Evolutionary conservation across 371 early-diverging fungal genomes (phyloP).

Genomic region (Mortierella sp.): DNA sequence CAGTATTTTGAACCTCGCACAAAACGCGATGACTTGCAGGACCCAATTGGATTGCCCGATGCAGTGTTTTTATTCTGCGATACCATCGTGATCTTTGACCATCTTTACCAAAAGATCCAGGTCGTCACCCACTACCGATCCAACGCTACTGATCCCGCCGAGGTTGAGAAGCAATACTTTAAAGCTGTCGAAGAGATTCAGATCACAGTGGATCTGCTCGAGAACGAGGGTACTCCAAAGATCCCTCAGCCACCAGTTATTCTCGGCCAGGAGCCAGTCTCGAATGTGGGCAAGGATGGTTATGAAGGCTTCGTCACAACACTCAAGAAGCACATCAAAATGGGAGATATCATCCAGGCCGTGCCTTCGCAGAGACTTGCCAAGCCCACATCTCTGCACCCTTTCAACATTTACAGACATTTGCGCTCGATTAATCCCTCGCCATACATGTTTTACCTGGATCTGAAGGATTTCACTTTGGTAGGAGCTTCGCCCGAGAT

Average conservation of each 20-base stretch:
- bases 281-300: slow-evolving; percentile 92
- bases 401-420: slow-evolving; percentile 97
- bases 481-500: slow-evolving; percentile 99
- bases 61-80: slow-evolving; percentile 94
- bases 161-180: slow-evolving; percentile 72
- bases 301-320: slow-evolving; percentile 89
- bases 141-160: slow-evolving; percentile 66
- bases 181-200: slow-evolving; percentile 74
- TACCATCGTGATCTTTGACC: slow-evolving; percentile 94
- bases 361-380: slow-evolving; percentile 94
- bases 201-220: slow-evolving; percentile 73
- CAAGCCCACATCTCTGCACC: slow-evolving; percentile 90
- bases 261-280: slow-evolving; percentile 71
- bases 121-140: slow-evolving; percentile 91
- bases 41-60: slow-evolving; percentile 93
- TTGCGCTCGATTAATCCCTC: slow-evolving; percentile 96
- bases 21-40: slow-evolving; percentile 75
- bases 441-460: slow-evolving; percentile 99
- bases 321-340: slow-evolving; percentile 92
- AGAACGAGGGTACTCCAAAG: slow-evolving; percentile 65
- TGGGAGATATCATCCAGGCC: slow-evolving; percentile 97
- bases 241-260: slow-evolving; percentile 77
- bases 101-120: slow-evolving; percentile 89
- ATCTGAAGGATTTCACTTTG: slow-evolving; percentile 90
- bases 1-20: slow-evolving; percentile 96